Evolutionary conservation across 805 yeast species (phyloP).

Genomic region (Phaffomyces thermotolerans): DNA sequence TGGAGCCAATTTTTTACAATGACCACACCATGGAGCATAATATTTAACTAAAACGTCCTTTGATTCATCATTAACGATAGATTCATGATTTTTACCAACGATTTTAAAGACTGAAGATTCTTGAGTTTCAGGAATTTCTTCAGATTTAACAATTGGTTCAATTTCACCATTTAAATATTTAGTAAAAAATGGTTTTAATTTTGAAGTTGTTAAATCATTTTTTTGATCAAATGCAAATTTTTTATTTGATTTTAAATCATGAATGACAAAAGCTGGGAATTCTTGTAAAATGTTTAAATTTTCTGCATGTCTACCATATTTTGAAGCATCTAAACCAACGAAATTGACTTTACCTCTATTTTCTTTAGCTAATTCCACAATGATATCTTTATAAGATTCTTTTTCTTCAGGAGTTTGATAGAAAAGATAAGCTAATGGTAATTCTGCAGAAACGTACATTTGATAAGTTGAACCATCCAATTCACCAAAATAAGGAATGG

Average conservation of each 20-base stretch:
- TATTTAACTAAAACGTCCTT: constrained; percentile 83
- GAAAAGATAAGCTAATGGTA: constrained; percentile 87
- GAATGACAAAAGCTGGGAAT: constrained; percentile 88
- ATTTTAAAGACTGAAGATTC: constrained; percentile 65
- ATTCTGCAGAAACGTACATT: constrained; percentile 58
- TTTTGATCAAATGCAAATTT: constrained; percentile 76
- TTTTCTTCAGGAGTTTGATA: constrained; percentile 65
- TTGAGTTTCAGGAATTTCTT: constrained; percentile 78
- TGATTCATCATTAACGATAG: constrained; percentile 44
- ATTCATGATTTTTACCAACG: constrained; percentile 80
- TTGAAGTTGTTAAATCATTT: constrained; percentile 39
- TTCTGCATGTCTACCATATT: constrained; percentile 81
- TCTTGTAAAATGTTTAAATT: constrained; percentile 76
- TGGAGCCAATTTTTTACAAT: constrained; percentile 89
- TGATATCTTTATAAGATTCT: constrained; percentile 41
- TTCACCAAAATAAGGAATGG: constrained; percentile 83
- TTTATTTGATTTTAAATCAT: constrained; percentile 56
- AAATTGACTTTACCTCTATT: constrained; percentile 77
- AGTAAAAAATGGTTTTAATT: constrained; percentile 54
- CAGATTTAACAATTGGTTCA: constrained; percentile 73
- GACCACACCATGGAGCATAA: constrained; percentile 98
- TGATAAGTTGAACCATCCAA: constrained; percentile 73
- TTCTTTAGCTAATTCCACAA: constrained; percentile 61
- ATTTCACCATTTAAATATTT: constrained; percentile 58
- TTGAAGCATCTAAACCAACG: constrained; percentile 78